Percentiles rank a stretch among this genome's conserved stretches.
phyloP scores from a whole-genome alignment of 2,329 filamentous ascomycete species.

The Pseudogymnoascus sp. region DNA sequence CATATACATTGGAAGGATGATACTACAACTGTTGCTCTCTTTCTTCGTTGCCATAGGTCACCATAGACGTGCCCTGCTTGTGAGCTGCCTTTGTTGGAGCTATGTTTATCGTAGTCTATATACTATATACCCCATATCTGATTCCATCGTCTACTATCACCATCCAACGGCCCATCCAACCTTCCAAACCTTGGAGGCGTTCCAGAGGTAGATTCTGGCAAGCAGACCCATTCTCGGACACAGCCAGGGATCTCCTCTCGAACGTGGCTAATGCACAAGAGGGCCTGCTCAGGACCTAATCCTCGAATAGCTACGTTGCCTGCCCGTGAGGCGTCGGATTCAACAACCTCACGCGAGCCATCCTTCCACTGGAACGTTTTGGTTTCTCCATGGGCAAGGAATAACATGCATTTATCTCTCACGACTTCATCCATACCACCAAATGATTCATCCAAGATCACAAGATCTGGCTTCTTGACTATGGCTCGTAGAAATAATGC shows the following conservation, averaged over 20 bases:
- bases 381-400: slow-evolving; percentile 61
- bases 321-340: slow-evolving; percentile 40
- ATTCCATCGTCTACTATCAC: slow-evolving; percentile 52
- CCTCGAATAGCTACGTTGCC: slow-evolving; percentile 51
- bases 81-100: not conserved
- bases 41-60: not conserved
- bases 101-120: too few species aligned
- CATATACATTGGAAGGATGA: not conserved
- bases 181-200: slow-evolving; percentile 56
- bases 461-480: slow-evolving; percentile 72
- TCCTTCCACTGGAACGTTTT: slow-evolving; percentile 31
- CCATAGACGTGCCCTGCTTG: not conserved
- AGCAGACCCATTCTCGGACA: slow-evolving; percentile 76
- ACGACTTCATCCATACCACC: slow-evolving; percentile 76
- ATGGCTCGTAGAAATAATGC: slow-evolving; percentile 77
- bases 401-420: slow-evolving; percentile 79
- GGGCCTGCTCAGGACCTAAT: slow-evolving; percentile 63
- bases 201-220: slow-evolving; percentile 68
- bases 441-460: slow-evolving; percentile 83
- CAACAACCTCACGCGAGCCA: slow-evolving; percentile 29
- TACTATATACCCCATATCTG: slow-evolving; percentile 52
- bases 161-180: slow-evolving; percentile 54
- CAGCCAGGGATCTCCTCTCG: slow-evolving; percentile 83
- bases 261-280: slow-evolving; percentile 89
- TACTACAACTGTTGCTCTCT: not conserved